Evolutionary conservation across 495 filamentous ascomycete species (phyloP), one percentile per base, ranked within the genome.

Genomic region (Penicillium bovifimosum): DNA sequence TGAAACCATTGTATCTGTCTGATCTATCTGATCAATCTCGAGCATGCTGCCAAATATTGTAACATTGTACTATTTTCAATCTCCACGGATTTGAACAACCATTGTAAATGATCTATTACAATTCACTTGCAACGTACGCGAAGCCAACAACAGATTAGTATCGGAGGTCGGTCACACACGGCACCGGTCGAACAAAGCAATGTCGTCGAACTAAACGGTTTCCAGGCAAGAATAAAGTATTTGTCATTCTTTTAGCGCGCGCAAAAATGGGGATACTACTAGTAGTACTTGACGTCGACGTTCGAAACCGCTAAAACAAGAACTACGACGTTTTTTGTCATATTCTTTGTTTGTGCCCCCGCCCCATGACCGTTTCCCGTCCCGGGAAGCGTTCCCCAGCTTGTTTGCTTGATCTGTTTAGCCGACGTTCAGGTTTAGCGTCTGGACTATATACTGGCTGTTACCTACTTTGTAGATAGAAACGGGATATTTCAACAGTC

Each of bases 331-430:
- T 41, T 41, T 27, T 27, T 5, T 28, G 13, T 16, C 34, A 14
- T 36, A 6, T n/a, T 28, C 41, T 38, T 41, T 50, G 47, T 50
- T 50, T 41, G 47, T 34, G 32, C 29, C 38, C 47, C 47, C 13
- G 10, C 16, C 8, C 38, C 32, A 32, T 16, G 20, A 24, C 20
- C 20, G 20, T 24, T 24, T 24, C 20, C 20, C 20, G 20, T 24
- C 20, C 20, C 20, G 20, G 20, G 20, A 24, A 24, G 20, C 20
- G 20, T 11, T 32, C 26, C 29, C 47, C 27, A 14, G 35, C 0
- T 33, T 50, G 36, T 50, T 42, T 42, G 31, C 39, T 42, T 42
- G 16, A 27, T 17, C 36, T 14, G 13, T 20, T 42, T 50, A 42
- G 38, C 38, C 48, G 38, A 29, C n/a, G 17, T n/a, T 20, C 10